Percentiles rank a stretch among this genome's conserved stretches.
Conservation (phyloP, 1,284 basidiomycete genomes). For the Cryptococcus sp. region DNA sequence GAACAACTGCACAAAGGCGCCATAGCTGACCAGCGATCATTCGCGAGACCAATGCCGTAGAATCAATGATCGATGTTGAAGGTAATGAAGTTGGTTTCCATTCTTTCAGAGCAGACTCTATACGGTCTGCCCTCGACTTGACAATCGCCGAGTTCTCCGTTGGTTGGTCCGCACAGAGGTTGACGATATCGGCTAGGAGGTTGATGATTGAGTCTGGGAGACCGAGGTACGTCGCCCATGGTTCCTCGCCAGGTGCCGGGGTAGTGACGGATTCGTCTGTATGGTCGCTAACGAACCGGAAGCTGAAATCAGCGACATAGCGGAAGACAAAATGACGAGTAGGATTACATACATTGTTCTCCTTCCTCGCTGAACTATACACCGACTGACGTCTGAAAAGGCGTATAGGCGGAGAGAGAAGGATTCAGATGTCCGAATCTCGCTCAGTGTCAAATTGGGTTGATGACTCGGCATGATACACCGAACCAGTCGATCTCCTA, state of each 20-base stretch:
- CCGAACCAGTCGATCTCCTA: constrained; percentile 25
- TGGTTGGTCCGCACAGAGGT: constrained; percentile 22
- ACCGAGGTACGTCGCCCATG: constrained; percentile 31
- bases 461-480: constrained; percentile 11
- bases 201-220: constrained; percentile 28
- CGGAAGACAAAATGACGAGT: constrained; percentile 10
- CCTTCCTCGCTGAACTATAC: constrained; percentile 25
- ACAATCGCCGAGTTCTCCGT: constrained; percentile 5
- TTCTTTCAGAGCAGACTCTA: constrained; percentile 15
- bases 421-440: constrained; percentile 16
- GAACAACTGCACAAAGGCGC: constrained; percentile 19
- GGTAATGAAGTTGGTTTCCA: constrained; percentile 16
- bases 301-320: constrained; percentile 9
- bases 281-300: not conserved
- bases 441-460: constrained; percentile 15
- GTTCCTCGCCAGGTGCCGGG: constrained; percentile 13
- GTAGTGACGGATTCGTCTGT: not conserved
- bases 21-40: constrained; percentile 27
- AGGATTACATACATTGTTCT: constrained; percentile 17
- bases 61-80: constrained; percentile 9
- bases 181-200: constrained; percentile 27
- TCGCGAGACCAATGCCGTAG: constrained; percentile 20
- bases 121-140: constrained; percentile 20
- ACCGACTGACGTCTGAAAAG: constrained; percentile 24
- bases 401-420: constrained; percentile 25